Evolutionary conservation across 768 basidiomycete species (phyloP).

Genomic region (Macrocybe gigantea): DNA sequence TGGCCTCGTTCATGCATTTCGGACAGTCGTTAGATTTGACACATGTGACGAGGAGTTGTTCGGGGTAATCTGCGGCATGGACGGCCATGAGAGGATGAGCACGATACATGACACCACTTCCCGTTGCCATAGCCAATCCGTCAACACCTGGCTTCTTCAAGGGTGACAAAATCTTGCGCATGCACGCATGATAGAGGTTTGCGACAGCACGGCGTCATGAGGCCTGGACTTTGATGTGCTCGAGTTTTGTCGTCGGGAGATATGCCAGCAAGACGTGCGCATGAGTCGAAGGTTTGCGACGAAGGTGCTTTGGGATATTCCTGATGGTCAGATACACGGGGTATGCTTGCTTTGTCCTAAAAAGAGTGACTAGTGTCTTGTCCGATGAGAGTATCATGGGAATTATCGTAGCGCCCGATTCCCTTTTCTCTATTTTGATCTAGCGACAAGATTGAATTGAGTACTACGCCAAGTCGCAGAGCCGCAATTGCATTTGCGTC

Average conservation of each 20-base stretch:
- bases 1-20: constrained; percentile 10
- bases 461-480: neutral
- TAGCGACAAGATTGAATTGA: neutral
- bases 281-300: constrained; percentile 22
- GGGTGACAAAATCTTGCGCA: constrained; percentile 21
- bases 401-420: constrained; percentile 24
- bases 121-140: constrained; percentile 21
- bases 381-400: constrained; percentile 42
- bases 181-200: constrained; percentile 32
- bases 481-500: neutral
- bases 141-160: constrained; percentile 16
- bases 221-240: constrained; percentile 21
- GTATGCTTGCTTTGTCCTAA: constrained; percentile 36
- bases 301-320: constrained; percentile 35
- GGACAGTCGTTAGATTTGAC: constrained; percentile 22
- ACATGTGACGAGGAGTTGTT: constrained; percentile 32
- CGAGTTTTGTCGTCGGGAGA: constrained; percentile 29
- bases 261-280: constrained; percentile 34
- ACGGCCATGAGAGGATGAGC: constrained; percentile 34
- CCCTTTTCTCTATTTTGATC: constrained; percentile 12
- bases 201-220: constrained; percentile 16
- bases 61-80: constrained; percentile 35
- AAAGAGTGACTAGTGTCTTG: constrained; percentile 35
- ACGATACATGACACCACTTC: constrained; percentile 25
- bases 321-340: constrained; percentile 45